Evolutionary conservation across 768 basidiomycete genomes (phyloP).

Genomic region (Cystobasidium onofrii): DNA sequence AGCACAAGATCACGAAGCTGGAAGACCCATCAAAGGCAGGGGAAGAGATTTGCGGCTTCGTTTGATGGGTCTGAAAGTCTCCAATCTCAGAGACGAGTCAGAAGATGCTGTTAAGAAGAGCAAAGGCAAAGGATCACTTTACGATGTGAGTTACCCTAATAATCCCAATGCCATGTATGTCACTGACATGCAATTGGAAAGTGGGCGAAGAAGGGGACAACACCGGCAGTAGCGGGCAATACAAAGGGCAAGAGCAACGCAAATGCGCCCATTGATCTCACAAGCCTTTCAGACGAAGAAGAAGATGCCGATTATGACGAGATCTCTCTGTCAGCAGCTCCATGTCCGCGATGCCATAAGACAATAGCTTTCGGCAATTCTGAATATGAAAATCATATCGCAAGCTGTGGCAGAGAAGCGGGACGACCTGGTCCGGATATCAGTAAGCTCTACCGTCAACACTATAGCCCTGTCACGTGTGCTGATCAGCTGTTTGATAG

Average conservation of each 20-base stretch:
- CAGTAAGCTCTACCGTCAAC: neutral
- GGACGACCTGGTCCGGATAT: neutral
- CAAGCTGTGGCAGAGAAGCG: neutral
- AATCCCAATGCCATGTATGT: neutral
- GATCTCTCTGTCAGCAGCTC: slow-evolving; percentile 16
- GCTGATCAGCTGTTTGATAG: neutral
- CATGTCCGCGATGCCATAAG: slow-evolving; percentile 7
- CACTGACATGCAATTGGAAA: neutral
- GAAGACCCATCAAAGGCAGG: slow-evolving; percentile 34
- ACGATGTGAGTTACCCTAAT: neutral
- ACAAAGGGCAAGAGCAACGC: neutral
- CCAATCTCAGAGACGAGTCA: slow-evolving; percentile 68
- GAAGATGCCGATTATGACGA: slow-evolving; percentile 14
- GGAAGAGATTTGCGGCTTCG: slow-evolving; percentile 55
- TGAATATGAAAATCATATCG: slow-evolving; percentile 5
- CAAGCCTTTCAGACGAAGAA: slow-evolving; percentile 1
- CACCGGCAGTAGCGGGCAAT: neutral
- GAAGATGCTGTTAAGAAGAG: slow-evolving; percentile 29
- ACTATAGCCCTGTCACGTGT: neutral
- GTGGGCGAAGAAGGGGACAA: neutral
- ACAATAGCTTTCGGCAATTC: slow-evolving; percentile 15
- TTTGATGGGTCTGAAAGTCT: slow-evolving; percentile 78
- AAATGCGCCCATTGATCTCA: slow-evolving; percentile 18
- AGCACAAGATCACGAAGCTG: slow-evolving; percentile 16
- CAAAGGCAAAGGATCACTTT: neutral